phyloP scores from a whole-genome alignment of 108 stramenopile genomes.

The Fragilariopsis cylindrus region DNA sequence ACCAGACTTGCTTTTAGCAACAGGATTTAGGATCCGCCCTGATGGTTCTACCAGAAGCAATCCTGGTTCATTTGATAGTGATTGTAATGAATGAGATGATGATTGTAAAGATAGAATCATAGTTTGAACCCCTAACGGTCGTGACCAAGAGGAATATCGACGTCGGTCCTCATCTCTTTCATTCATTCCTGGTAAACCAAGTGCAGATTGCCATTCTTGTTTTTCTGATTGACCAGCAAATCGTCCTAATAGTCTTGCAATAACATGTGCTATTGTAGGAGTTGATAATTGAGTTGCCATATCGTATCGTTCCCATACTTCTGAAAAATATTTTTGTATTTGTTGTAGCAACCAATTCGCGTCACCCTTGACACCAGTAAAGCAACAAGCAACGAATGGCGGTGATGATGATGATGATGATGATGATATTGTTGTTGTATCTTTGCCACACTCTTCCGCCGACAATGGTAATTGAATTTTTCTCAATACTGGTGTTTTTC shows the following conservation, averaged over 20 bases:
- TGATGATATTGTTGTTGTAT: background rate
- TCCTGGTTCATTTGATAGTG: background rate
- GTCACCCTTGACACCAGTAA: constrained; percentile 43
- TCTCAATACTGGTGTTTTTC: constrained; percentile 14
- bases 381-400: constrained; percentile 25
- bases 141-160: constrained; percentile 20
- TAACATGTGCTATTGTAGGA: constrained; percentile 25
- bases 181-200: constrained; percentile 15
- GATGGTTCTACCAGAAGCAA: constrained; percentile 15
- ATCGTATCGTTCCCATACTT: constrained; percentile 45
- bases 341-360: constrained; percentile 36
- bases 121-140: constrained; percentile 30
- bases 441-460: too few relatives aligned
- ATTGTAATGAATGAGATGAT: too few relatives aligned
- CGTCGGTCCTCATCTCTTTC: constrained; percentile 6
- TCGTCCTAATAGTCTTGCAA: constrained; percentile 23
- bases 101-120: constrained; percentile 15
- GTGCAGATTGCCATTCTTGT: constrained; percentile 24
- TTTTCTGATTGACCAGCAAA: constrained; percentile 25
- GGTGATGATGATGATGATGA: too few relatives aligned
- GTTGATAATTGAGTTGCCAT: background rate
- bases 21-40: constrained; percentile 14
- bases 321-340: constrained; percentile 22
- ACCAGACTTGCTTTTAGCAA: background rate
- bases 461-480: constrained; percentile 3